phyloP scores from a whole-genome alignment of 257 asterid species.

The Pogostemon cablin region DNA sequence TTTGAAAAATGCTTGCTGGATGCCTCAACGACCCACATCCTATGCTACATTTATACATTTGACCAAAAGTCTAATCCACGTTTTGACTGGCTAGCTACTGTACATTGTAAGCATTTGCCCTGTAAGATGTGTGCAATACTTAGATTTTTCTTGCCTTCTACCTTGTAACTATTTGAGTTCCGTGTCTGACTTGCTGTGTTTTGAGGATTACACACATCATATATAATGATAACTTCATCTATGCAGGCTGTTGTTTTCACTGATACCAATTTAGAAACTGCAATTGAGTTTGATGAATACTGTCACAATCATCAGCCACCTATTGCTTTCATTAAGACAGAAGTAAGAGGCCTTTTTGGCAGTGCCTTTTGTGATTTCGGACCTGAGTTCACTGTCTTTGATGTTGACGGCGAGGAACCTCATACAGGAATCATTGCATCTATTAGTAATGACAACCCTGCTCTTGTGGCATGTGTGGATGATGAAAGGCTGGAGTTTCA shows the following conservation, averaged over 20 bases:
- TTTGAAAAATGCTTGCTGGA: neutral
- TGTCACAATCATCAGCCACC: constrained; percentile 91
- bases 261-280: constrained; percentile 57
- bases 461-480: constrained; percentile 86
- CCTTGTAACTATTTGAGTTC: constrained; percentile 1
- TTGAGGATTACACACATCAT: neutral
- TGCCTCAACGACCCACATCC: neutral
- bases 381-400: constrained; percentile 80
- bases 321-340: constrained; percentile 85
- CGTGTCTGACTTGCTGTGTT: neutral
- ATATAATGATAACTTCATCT: constrained; percentile 8
- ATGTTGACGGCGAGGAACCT: constrained; percentile 96
- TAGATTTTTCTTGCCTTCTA: neutral
- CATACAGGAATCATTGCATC: constrained; percentile 94
- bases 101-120: neutral
- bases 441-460: constrained; percentile 79
- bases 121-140: neutral
- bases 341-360: constrained; percentile 92
- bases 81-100: neutral
- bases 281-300: constrained; percentile 74
- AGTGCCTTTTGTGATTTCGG: constrained; percentile 87
- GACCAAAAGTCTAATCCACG: constrained; percentile 1
- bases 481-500: constrained; percentile 97
- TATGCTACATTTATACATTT: neutral
- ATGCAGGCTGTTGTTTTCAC: constrained; percentile 93